Evolutionary conservation across 2,329 filamentous ascomycete genomes (phyloP), one percentile per base, ranked within the genome.

Genomic region (Ophiocordyceps camponoti-saundersi): DNA sequence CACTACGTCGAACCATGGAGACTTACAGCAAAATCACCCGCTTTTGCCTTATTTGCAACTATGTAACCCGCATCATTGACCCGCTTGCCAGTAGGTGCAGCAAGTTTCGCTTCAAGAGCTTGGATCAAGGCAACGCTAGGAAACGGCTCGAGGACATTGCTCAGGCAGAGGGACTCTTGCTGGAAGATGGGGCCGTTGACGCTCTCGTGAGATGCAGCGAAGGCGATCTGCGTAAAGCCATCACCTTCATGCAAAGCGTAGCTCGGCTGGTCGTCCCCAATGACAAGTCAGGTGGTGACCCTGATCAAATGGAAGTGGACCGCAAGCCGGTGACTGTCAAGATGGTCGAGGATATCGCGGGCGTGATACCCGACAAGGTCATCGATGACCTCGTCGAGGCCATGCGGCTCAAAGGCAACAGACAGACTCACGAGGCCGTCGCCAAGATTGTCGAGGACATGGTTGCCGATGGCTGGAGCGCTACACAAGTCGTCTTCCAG

Each of bases 41-140:
- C 15, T 98, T 99, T 65, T 96, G 92, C 60, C 72, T 99, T 41
- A 90, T 96, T 49, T 98, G 93, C 68, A 99, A 99, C 66, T 98
- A 98, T 58, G 92, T 98, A 43, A 96, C 92, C 3, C 75, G 92
- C 49, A 98, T 99, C 60, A 98, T 98, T 57, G 92, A 98, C 60
- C 93, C 92, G 7, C 69, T 99, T 21, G 92, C 92, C 1, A 88
- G 80, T 61, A 77, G 92, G 56, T 99, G 92, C 68, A 88, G 81
- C 65, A 98, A 98, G 66, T 98, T 98, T 62, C 75, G 92, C 30
- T 99, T 98, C 75, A 98, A 98, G 77, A 86, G 85, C 52, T 68
- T 98, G 52, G 90, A 95, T 61, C 83, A 89, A 57, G 78, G 77
- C 8, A 93, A 93, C 59, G 87, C 92, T 8, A 81, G 79, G 55